Conservation (phyloP, 2,329 filamentous ascomycete species). For the Penicillium sp. region DNA sequence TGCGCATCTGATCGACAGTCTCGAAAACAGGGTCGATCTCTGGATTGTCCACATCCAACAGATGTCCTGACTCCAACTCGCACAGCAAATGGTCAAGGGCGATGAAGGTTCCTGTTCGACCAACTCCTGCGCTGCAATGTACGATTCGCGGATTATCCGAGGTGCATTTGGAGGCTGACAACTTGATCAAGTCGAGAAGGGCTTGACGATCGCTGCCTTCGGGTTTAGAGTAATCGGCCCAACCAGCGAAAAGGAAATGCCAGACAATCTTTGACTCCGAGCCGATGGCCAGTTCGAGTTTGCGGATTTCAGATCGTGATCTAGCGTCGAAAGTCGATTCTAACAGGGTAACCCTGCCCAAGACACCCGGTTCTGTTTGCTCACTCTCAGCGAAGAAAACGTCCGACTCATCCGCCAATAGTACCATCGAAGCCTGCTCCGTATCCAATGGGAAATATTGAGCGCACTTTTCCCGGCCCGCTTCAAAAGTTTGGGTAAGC, state of each 20-base stretch:
- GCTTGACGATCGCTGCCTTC: slow-evolving; percentile 52
- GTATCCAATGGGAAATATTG: slow-evolving; percentile 73
- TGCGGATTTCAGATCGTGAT: slow-evolving; percentile 68
- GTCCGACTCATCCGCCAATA: slow-evolving; percentile 35
- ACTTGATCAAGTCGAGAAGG: slow-evolving; percentile 51
- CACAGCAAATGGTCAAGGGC: slow-evolving; percentile 86
- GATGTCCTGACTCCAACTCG: slow-evolving; percentile 72
- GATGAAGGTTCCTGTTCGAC: slow-evolving; percentile 92
- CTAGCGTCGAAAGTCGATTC: slow-evolving; percentile 54
- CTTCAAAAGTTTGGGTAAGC: slow-evolving; percentile 86
- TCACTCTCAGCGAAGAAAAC: slow-evolving; percentile 58
- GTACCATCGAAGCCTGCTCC: slow-evolving; percentile 51
- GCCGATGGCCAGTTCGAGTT: slow-evolving; percentile 56
- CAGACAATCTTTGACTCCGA: slow-evolving; percentile 65
- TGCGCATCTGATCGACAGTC: slow-evolving; percentile 74
- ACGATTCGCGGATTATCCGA: slow-evolving; percentile 72
- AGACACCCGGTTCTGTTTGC: slow-evolving; percentile 63
- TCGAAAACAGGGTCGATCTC: slow-evolving; percentile 69
- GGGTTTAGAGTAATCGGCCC: slow-evolving; percentile 89
- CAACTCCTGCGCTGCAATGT: slow-evolving; percentile 89
- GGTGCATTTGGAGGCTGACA: slow-evolving; percentile 46
- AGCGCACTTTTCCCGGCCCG: slow-evolving; percentile 75
- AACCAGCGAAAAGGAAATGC: slow-evolving; percentile 81
- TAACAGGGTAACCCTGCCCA: slow-evolving; percentile 65
- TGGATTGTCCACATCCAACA: slow-evolving; percentile 51